Conservation (phyloP, 345 rosid species). For the Sisymbrium altissimum region DNA sequence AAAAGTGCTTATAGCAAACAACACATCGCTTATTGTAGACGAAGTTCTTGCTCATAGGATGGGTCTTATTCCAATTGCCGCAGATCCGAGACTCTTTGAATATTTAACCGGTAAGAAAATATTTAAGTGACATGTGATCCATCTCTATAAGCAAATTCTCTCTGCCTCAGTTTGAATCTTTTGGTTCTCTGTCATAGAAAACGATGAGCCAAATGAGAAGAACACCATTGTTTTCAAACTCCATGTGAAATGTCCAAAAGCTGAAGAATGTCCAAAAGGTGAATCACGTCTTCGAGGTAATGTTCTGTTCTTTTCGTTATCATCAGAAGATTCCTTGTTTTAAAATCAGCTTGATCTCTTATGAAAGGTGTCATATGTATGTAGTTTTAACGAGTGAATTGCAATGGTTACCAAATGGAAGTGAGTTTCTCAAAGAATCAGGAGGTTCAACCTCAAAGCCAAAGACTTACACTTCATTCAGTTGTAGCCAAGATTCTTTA, state of each 20-base stretch:
- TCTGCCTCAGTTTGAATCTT: neutral
- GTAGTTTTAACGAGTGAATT: slow-evolving; percentile 72
- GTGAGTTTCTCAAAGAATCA: slow-evolving; percentile 62
- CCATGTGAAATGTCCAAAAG: slow-evolving; percentile 54
- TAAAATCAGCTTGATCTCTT: neutral
- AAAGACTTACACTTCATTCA: slow-evolving; percentile 71
- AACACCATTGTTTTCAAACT: slow-evolving; percentile 93
- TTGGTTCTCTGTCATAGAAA: slow-evolving; percentile 45
- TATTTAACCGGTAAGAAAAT: slow-evolving; percentile 66
- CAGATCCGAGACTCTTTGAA: slow-evolving; percentile 85
- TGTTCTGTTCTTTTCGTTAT: neutral
- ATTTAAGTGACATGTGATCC: neutral
- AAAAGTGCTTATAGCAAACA: slow-evolving; percentile 81
- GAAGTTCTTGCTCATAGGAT: slow-evolving; percentile 95
- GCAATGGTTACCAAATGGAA: slow-evolving; percentile 84
- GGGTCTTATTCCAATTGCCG: slow-evolving; percentile 83
- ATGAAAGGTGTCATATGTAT: slow-evolving; percentile 38
- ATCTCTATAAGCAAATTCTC: neutral
- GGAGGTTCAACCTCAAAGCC: slow-evolving; percentile 49
- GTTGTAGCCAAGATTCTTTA: slow-evolving; percentile 54
- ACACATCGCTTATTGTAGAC: slow-evolving; percentile 81
- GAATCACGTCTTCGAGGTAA: slow-evolving; percentile 58
- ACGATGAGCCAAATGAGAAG: slow-evolving; percentile 77
- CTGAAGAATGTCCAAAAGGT: slow-evolving; percentile 42
- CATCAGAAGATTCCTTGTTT: neutral